phyloP scores from a whole-genome alignment of 2,329 filamentous ascomycete genomes.

The Colletotrichum phormii region DNA sequence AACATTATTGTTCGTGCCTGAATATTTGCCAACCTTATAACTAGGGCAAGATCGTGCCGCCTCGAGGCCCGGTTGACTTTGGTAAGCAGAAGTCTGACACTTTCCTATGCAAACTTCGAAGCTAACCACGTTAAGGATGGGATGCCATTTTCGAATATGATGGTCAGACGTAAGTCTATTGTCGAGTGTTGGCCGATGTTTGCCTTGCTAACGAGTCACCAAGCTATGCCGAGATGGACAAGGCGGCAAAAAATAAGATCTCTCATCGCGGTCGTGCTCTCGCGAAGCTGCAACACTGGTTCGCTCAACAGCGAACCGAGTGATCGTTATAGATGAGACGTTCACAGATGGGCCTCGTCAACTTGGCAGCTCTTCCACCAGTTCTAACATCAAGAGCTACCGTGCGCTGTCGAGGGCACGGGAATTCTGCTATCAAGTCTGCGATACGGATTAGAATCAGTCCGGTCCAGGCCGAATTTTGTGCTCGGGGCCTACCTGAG shows the following conservation, averaged over 20 bases:
- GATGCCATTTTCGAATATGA: slow-evolving; percentile 96
- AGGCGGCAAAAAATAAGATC: slow-evolving; percentile 86
- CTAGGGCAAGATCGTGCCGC: slow-evolving; percentile 82
- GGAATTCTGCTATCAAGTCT: slow-evolving; percentile 15
- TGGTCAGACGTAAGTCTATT: slow-evolving; percentile 75
- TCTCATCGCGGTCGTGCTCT: slow-evolving; percentile 93
- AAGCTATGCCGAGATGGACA: slow-evolving; percentile 94
- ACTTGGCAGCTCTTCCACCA: not conserved
- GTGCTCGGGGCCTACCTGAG: slow-evolving; percentile 50
- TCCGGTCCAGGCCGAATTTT: not conserved
- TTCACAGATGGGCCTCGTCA: too few relatives aligned
- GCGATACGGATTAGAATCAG: not conserved
- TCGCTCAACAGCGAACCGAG: slow-evolving; percentile 58
- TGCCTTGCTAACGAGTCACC: slow-evolving; percentile 13
- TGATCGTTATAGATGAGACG: not conserved
- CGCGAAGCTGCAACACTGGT: slow-evolving; percentile 85
- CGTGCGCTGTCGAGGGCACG: not conserved
- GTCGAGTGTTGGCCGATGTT: not conserved
- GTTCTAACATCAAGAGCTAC: not conserved
- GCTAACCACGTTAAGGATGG: slow-evolving; percentile 74
- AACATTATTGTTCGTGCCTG: not conserved
- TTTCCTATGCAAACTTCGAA: slow-evolving; percentile 18
- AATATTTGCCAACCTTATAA: not conserved
- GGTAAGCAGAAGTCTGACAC: slow-evolving; percentile 65
- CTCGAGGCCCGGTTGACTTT: slow-evolving; percentile 84